Conservation (phyloP, 306 rosid species). For the Gleditsia sinensis region DNA sequence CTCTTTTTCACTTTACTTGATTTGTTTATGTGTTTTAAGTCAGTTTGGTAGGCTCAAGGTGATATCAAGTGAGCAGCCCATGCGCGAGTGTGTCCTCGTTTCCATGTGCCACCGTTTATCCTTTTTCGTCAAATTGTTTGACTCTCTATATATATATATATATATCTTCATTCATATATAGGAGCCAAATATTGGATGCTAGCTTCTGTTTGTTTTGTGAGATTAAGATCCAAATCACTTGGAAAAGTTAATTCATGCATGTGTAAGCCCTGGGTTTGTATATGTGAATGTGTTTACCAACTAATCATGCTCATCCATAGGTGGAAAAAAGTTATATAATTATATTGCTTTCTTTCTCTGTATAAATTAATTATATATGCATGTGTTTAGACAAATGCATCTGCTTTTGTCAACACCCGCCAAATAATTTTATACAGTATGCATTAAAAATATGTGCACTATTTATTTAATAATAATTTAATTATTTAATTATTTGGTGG, state of each 20-base stretch:
- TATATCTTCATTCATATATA: too few species aligned
- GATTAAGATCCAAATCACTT: too few species aligned
- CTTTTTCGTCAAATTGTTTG: background rate
- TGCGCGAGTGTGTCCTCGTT: background rate
- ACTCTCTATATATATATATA: too few species aligned
- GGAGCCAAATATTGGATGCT: too few species aligned
- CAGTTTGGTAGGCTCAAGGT: too few species aligned
- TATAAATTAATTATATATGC: background rate
- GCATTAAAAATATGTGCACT: too few species aligned
- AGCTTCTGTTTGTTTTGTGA: background rate
- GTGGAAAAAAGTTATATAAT: background rate
- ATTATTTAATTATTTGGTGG: background rate
- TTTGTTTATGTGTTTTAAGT: too few species aligned
- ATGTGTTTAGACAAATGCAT: constrained; percentile 26
- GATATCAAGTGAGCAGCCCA: background rate
- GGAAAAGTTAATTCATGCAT: too few species aligned
- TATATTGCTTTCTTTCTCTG: background rate
- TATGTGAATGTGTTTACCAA: background rate
- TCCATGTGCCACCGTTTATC: background rate
- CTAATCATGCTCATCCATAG: background rate
- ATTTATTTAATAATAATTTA: constrained; percentile 25
- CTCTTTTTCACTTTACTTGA: too few species aligned
- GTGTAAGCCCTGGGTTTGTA: background rate
- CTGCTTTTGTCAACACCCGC: constrained; percentile 4
- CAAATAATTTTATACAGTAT: background rate